phyloP scores from a whole-genome alignment of 345 rosid species.

The Gossypium longicalyx region DNA sequence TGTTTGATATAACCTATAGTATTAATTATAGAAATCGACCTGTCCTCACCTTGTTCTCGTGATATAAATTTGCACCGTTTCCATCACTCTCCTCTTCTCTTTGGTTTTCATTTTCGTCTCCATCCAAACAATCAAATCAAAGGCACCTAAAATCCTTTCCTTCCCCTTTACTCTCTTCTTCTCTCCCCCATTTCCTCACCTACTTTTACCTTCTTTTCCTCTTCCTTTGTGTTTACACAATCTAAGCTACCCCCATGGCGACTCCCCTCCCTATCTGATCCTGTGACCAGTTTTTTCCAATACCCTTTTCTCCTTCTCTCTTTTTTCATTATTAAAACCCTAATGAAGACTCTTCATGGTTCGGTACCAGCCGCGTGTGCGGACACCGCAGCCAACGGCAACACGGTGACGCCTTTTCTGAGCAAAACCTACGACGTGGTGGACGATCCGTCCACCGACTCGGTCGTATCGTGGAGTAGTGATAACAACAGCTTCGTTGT shows the following conservation, averaged over 20 bases:
- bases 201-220: not conserved
- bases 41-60: no score
- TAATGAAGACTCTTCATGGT: slow-evolving; percentile 33
- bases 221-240: not conserved
- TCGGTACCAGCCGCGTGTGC: slow-evolving; percentile 24
- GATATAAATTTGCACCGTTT: no score
- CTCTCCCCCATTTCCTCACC: not conserved
- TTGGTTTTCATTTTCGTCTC: not conserved
- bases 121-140: not conserved
- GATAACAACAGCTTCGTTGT: slow-evolving; percentile 52
- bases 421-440: slow-evolving; percentile 53
- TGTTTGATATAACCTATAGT: no score
- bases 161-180: not conserved
- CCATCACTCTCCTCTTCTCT: no score
- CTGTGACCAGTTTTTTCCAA: not conserved
- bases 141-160: not conserved
- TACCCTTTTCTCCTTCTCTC: not conserved
- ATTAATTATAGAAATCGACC: no score
- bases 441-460: slow-evolving; percentile 40
- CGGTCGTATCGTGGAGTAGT: slow-evolving; percentile 49
- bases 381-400: slow-evolving; percentile 29
- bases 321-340: not conserved
- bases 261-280: not conserved
- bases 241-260: not conserved
- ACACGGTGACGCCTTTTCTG: slow-evolving; percentile 49